Percentiles rank a stretch among this genome's conserved stretches.
Conservation (phyloP, 768 basidiomycete species). For the Suillus occidentalis region DNA sequence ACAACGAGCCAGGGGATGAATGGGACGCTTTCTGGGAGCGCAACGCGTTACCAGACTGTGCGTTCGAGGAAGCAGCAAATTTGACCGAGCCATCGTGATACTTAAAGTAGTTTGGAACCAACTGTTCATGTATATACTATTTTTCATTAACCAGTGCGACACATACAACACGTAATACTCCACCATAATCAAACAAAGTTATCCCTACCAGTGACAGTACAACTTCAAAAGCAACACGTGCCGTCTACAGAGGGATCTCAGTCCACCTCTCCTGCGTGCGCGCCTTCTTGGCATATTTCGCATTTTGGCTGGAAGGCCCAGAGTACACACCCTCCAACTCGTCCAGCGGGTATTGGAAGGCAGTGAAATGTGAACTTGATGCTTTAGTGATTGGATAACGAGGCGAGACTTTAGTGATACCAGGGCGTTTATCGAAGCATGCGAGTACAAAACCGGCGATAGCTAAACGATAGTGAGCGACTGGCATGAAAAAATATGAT, state of each 20-base stretch:
- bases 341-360: constrained; percentile 25
- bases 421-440: constrained; percentile 30
- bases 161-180: background rate
- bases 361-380: constrained; percentile 28
- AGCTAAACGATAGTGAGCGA: constrained; percentile 15
- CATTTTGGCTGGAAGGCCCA: constrained; percentile 8
- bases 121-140: background rate
- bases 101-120: background rate
- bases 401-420: constrained; percentile 22
- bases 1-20: constrained; percentile 34
- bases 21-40: constrained; percentile 50
- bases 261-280: constrained; percentile 17
- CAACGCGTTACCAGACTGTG: constrained; percentile 42
- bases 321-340: constrained; percentile 18
- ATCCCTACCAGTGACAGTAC: too few species aligned
- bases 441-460: constrained; percentile 22
- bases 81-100: background rate
- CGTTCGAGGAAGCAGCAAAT: constrained; percentile 12
- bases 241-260: constrained; percentile 18
- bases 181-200: constrained; percentile 17
- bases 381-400: constrained; percentile 32
- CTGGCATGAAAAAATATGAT: background rate
- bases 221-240: background rate
- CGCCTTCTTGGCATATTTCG: constrained; percentile 9
- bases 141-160: background rate